Base-by-base conservation (phyloP, 179 eudicot genomes). In the Silene noctiflora region DNA sequence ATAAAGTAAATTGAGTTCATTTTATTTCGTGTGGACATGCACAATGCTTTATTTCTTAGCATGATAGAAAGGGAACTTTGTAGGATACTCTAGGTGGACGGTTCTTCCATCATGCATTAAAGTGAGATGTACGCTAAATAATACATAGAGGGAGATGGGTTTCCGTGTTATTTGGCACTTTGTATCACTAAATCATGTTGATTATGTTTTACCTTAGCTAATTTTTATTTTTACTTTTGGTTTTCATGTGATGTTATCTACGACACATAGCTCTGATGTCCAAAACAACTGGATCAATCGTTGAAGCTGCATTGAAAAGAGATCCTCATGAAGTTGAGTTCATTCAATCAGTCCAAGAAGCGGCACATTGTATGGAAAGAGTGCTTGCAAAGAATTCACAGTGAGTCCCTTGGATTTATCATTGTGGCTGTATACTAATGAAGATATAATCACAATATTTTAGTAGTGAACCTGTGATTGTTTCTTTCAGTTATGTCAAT, bases 301-400 rank as follows among this genome's bases (percentile, higher is more conserved):
- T 96, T 83, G 99, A 96, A 86, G 94, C 96, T 77, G 91, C 90
- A 72, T 64, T 96, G 79, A 90, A 87, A 88, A 91, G 98, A 85
- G 99, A 93, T 87, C 98, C 99, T 80, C 91, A 96, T 84, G 99
- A 96, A 83, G 62, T 84, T 74, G 99, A 96, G 83, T 96, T 91
- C 83, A 91, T 96, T 84, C 99, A 96, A 80, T 91, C 91, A 67
- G 86, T 87, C 29, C 98, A 96, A 89, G 99, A 91, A 88, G 90
- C 87, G 62, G 87, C 87, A 68, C 97, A 93, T 86, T 90, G 94
- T 51, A 81, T 96, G 71, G 99, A 96, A 89, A 85, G 98, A 90
- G 98, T 93, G 63, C 89, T 96, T 69, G 89, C 94, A 69, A 96
- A 93, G 74, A 96, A 96, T 84, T 83, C 96, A 65, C 89, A 85